Percentiles rank a stretch among this genome's conserved stretches.
phyloP scores from a whole-genome alignment of 1,284 basidiomycete genomes.

The Malassezia brasiliensis region DNA sequence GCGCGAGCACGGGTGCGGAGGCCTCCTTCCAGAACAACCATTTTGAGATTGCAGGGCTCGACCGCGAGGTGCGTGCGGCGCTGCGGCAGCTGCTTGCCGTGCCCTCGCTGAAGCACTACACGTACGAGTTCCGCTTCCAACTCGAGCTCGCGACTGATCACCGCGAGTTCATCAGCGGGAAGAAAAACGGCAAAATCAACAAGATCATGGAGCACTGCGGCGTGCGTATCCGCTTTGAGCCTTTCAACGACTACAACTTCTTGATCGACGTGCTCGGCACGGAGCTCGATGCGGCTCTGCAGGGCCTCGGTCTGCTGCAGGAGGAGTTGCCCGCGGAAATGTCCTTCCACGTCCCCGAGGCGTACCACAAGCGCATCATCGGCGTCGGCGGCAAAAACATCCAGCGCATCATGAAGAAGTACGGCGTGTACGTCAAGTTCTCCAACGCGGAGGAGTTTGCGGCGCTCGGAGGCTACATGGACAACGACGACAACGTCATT shows the following conservation, averaged over 20 bases:
- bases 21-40: conserved; percentile 94
- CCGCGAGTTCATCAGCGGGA: conserved; percentile 74
- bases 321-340: conserved; percentile 98
- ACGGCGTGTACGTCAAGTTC: conserved; percentile 98
- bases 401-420: conserved; percentile 99
- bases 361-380: conserved; percentile 98
- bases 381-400: conserved; percentile 97
- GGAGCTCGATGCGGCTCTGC: conserved; percentile 60
- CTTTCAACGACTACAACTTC: conserved; percentile 97
- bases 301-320: conserved; percentile 79
- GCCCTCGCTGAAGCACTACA: conserved; percentile 84
- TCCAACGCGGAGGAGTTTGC: conserved; percentile 97
- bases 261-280: conserved; percentile 66
- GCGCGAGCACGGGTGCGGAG: conserved; percentile 78
- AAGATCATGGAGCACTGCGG: conserved; percentile 54
- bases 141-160: conserved; percentile 96
- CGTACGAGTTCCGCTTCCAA: conserved; percentile 95
- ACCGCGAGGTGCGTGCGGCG: conserved; percentile 78
- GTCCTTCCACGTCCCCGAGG: conserved; percentile 96
- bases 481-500: conserved; percentile 97
- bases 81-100: conserved; percentile 78
- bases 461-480: conserved; percentile 82
- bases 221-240: conserved; percentile 98
- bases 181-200: conserved; percentile 52
- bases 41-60: conserved; percentile 94